A percentile compares a stretch with the other conserved stretches of the same genome.
Evolutionary conservation across 768 basidiomycete genomes (phyloP).

Genomic region (Mycena floridula): DNA sequence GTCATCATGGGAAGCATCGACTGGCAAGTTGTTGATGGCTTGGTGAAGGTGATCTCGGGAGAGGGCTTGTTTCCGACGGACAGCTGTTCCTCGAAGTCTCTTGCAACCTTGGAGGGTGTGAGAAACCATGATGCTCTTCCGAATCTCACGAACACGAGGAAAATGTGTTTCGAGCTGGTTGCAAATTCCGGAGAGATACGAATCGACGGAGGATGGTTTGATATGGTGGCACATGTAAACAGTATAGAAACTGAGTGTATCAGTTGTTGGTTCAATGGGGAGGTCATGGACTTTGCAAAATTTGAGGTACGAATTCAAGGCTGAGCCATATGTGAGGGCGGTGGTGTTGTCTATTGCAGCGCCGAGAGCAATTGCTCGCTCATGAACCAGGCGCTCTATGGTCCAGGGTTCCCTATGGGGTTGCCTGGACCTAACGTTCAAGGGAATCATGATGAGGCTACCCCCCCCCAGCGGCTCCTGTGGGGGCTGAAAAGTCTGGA

Average conservation of each 20-base stretch:
- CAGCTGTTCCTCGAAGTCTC: conserved; percentile 5
- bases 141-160: conserved; percentile 18
- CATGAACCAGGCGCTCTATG: conserved; percentile 16
- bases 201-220: conserved; percentile 24
- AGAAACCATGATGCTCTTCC: conserved; percentile 19
- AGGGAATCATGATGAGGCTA: conserved; percentile 10
- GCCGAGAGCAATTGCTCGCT: too few relatives aligned
- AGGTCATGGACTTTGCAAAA: conserved; percentile 26
- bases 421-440: conserved; percentile 14
- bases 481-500: conserved; percentile 4
- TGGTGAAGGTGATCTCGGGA: neutral
- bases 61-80: conserved; percentile 18
- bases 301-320: conserved; percentile 29
- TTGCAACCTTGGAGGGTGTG: conserved; percentile 2
- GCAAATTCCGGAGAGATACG: conserved; percentile 33
- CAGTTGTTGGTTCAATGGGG: conserved; percentile 25
- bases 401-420: conserved; percentile 24
- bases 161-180: conserved; percentile 23
- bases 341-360: conserved; percentile 21
- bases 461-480: conserved; percentile 20
- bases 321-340: conserved; percentile 19
- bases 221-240: conserved; percentile 31
- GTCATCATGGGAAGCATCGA: neutral
- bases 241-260: conserved; percentile 12
- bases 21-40: neutral